Base-by-base conservation (phyloP, 2,329 filamentous ascomycete species). In the Epichloe brachyelytri region DNA sequence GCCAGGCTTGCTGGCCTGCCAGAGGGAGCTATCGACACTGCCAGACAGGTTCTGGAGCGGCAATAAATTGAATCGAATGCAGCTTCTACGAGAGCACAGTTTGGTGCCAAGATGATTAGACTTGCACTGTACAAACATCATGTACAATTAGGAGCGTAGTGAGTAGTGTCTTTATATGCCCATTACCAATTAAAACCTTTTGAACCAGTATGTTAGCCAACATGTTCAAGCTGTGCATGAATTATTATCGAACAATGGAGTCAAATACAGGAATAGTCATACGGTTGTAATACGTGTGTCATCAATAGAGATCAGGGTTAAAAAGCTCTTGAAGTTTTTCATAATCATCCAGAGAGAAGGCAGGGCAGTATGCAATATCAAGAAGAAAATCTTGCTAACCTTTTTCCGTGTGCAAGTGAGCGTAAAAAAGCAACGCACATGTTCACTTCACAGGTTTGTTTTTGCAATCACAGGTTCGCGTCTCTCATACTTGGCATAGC, bases 1-100 rank as follows among this genome's bases (percentile, higher is more conserved):
- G 93, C 93, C 2, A 77, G 78, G 55, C 70, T 97, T 58, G 94
- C 93, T 5, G 90, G 88, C 1, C 61, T 96, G 59, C 90, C 90
- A 0, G 79, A 83, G 53, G 71, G 75, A 43, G 87, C 85, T 3
- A 80, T 96, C 50, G 68, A 71, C 20, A 72, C 88, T 55, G 90
- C 91, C 5, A 72, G 67, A 48, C 65, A 71, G 38, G 75, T 87
- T 8, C 68, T 89, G 43, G 58, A 59, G 15, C 34, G 11, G 15
- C 43, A 40, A 17, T 30, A n/a, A 10, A 14, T 5, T 4, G 49
- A 20, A 43, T 19, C 43, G 6, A 10, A n/a, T 7, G 15, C 20
- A 33, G 17, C 51, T 39, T 48, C 22, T 45, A 44, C 51, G 55
- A 52, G 15, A 8, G 40, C 47, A 33, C 17, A 3, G 3, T 4